Evolutionary conservation across 148 eudicot species (phyloP), one percentile per base, ranked within the genome.

Genomic region (Chenopodium formosanum): DNA sequence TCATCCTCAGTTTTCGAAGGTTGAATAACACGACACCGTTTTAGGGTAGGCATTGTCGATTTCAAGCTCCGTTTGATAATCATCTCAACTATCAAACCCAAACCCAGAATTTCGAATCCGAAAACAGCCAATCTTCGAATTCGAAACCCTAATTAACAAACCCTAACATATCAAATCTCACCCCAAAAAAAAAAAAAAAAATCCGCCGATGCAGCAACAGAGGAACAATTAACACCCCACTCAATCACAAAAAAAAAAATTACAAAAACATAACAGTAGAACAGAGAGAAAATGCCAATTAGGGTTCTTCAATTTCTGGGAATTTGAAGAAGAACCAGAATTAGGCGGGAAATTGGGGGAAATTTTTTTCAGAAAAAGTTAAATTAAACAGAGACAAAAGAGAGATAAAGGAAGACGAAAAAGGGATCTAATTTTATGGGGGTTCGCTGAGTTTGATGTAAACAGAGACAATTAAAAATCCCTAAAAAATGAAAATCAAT

Each of bases 41-140:
- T 92, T 80, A 91, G 72, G 79, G 85, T 83, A 84, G 97, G 97
- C 97, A 95, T 97, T 97, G 86, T 89, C 81, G 94, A 85, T 91
- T 97, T 97, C 86, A 94, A 89, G 83, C 86, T 91, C 74, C 92
- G 86, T 90, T 97, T 97, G 77, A 97, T 94, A 78, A 97, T 97
- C 99, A 97, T 97, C 86, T 80, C 76, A 23, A 72, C 32, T 17
- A 9, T 72, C 73, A 29, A 67, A 23, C 7, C 50, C 29, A 63
- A 20, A 31, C 65, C 19, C 25, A 10, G 13, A 78, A 65, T 69
- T 23, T 22, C 68, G n/a, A 66, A 78, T 47, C 48, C 19, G 22
- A 29, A 67, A 72, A 8, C 12, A 48, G 2, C 40, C 80, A 48
- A 53, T 50, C 75, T 74, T 74, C 58, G 58, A 79, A 19, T 79